phyloP scores from a whole-genome alignment of 75 land plant genomes.

The Cryptomeria japonica region DNA sequence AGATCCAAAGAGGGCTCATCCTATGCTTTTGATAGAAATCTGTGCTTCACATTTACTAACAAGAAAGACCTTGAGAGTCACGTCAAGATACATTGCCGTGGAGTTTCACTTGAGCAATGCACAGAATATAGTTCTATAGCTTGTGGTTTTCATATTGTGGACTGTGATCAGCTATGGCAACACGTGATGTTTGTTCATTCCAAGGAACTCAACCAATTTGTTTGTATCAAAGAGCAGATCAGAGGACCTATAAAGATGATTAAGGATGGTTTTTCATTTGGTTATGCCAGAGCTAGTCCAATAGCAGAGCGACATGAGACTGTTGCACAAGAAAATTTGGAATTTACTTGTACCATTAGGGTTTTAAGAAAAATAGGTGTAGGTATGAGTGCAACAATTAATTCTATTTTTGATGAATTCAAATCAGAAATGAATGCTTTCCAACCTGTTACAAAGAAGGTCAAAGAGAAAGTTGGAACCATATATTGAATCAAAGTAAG shows the following conservation, averaged over 20 bases:
- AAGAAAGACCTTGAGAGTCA: slow-evolving; percentile 70
- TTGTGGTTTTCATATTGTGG: slow-evolving; percentile 63
- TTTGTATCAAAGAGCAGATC: slow-evolving; percentile 42
- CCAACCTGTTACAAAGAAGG: slow-evolving; percentile 60
- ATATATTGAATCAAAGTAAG: slow-evolving; percentile 69
- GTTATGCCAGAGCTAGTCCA: slow-evolving; percentile 46
- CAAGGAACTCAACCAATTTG: slow-evolving; percentile 37
- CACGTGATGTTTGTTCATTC: slow-evolving; percentile 72
- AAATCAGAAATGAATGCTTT: slow-evolving; percentile 69
- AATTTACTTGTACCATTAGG: slow-evolving; percentile 68
- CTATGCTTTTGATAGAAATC: no score
- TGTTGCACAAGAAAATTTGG: slow-evolving; percentile 48
- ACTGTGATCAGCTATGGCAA: slow-evolving; percentile 72
- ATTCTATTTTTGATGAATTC: slow-evolving; percentile 72
- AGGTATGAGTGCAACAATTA: slow-evolving; percentile 95
- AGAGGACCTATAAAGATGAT: slow-evolving; percentile 54
- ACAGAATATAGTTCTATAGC: slow-evolving; percentile 61
- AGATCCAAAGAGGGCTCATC: no score
- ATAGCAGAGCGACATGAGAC: slow-evolving; percentile 59
- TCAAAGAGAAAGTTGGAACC: slow-evolving; percentile 67
- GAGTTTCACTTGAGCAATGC: slow-evolving; percentile 39
- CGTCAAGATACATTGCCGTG: slow-evolving; percentile 54
- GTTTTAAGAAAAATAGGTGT: slow-evolving; percentile 85
- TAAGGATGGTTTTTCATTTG: slow-evolving; percentile 39
- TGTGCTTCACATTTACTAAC: slow-evolving; percentile 77